phyloP scores from a whole-genome alignment of 768 basidiomycete genomes.

The button mushroom (Agaricus bisporus) region DNA sequence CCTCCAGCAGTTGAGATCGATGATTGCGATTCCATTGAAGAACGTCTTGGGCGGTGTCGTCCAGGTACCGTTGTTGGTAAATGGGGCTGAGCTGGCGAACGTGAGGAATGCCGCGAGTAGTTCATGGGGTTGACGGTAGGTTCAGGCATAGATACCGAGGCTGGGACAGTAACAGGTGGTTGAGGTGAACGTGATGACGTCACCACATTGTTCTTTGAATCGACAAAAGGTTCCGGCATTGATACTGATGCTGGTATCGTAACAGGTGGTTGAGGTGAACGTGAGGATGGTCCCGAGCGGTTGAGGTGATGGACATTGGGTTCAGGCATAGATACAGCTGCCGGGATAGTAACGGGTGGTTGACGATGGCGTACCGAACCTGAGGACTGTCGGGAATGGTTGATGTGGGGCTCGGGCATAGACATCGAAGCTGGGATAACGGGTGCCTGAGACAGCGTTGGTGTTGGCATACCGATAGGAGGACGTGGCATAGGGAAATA shows the following conservation, averaged over 20 bases:
- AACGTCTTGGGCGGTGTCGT: background rate
- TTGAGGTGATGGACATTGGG: no score
- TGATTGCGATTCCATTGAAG: slow-evolving; percentile 1
- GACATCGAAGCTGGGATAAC: background rate
- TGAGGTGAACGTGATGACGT: no score
- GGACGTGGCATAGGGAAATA: slow-evolving; percentile 8
- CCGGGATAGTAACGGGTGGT: no score
- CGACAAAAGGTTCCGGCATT: slow-evolving; percentile 1
- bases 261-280: background rate
- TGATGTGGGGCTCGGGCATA: no score
- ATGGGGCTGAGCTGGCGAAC: background rate
- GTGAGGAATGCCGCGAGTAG: background rate
- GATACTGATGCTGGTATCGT: background rate
- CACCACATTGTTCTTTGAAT: background rate
- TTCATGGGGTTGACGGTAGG: background rate
- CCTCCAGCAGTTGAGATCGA: background rate
- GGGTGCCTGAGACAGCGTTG: background rate
- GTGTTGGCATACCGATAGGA: background rate
- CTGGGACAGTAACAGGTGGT: background rate
- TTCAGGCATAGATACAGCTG: no score
- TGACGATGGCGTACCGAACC: no score
- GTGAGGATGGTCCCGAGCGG: no score
- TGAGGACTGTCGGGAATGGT: no score
- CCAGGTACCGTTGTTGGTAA: background rate
- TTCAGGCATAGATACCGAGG: slow-evolving; percentile 3